These are phyloP conservation scores for Marchantia polymorpha DNA, from an alignment of 225 moss, liverwort and hornwort species.

Conservation along the genomic window DNA sequence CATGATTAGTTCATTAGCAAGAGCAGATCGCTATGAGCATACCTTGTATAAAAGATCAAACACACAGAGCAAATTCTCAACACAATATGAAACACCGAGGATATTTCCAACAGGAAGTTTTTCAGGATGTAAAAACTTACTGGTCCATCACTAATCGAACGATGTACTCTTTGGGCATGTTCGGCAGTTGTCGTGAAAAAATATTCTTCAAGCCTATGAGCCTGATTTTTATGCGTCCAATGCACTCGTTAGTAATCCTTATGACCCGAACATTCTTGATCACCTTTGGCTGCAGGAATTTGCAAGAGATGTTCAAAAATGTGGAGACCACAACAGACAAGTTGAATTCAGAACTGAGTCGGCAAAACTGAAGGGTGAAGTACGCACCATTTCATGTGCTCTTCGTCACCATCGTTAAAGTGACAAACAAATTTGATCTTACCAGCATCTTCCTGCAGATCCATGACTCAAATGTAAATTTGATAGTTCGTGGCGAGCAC, in stretches of 20 bases:
- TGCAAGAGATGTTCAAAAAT: neutral
- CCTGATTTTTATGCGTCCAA: slow-evolving; percentile 38
- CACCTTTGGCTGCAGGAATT: neutral
- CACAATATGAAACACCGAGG: neutral
- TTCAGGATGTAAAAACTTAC: slow-evolving; percentile 41
- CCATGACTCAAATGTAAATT: neutral
- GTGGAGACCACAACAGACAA: neutral
- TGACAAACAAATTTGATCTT: slow-evolving; percentile 90
- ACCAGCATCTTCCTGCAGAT: slow-evolving; percentile 83
- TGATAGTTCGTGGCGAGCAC: neutral
- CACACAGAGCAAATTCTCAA: neutral
- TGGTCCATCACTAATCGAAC: slow-evolving; percentile 98
- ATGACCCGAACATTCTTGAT: neutral
- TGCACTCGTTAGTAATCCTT: neutral
- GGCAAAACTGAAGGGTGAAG: neutral
- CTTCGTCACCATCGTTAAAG: slow-evolving; percentile 83
- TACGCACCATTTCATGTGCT: slow-evolving; percentile 94
- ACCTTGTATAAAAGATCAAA: neutral
- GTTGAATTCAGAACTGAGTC: neutral
- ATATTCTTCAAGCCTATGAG: slow-evolving; percentile 97
- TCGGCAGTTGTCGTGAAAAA: slow-evolving; percentile 92
- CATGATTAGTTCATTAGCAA: neutral
- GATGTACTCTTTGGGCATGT: slow-evolving; percentile 99
- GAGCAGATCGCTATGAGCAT: neutral
- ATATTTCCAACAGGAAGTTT: neutral